phyloP scores from a whole-genome alignment of 805 yeast genomes.

The Kodamaea leandrae region DNA sequence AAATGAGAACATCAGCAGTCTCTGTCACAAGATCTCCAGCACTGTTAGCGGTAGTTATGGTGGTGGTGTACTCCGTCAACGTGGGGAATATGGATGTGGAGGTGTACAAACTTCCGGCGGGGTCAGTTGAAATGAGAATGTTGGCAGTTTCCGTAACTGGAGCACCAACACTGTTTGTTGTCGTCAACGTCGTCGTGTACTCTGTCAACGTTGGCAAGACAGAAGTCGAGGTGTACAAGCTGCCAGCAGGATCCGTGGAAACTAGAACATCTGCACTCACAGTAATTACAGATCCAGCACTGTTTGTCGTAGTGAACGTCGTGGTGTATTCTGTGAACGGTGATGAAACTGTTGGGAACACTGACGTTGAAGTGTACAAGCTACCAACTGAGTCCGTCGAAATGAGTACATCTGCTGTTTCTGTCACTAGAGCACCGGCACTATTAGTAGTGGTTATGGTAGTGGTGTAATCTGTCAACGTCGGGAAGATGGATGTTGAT shows the following conservation, averaged over 20 bases:
- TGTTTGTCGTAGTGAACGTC: neutral
- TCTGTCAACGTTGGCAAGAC: constrained; percentile 12
- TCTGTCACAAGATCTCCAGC: constrained; percentile 11
- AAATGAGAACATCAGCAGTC: constrained; percentile 17
- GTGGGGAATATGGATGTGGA: constrained; percentile 12
- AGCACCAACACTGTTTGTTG: constrained; percentile 15
- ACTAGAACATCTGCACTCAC: constrained; percentile 19
- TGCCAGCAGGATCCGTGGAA: constrained; percentile 18
- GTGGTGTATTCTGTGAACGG: constrained; percentile 11
- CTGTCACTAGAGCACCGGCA: constrained; percentile 9
- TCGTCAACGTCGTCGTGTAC: constrained; percentile 18
- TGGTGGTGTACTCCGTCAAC: constrained; percentile 16
- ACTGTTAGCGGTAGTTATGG: constrained; percentile 11
- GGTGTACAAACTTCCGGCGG: constrained; percentile 7
- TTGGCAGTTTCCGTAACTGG: constrained; percentile 18
- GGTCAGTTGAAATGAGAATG: constrained; percentile 14
- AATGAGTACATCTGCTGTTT: constrained; percentile 17
- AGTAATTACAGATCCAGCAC: constrained; percentile 12
- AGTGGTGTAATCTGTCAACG: constrained; percentile 15
- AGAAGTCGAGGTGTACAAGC: constrained; percentile 15
- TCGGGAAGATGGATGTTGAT: constrained; percentile 12
- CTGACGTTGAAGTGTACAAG: constrained; percentile 15
- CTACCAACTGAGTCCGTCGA: constrained; percentile 20
- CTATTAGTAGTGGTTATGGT: constrained; percentile 13
- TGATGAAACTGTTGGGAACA: neutral